phyloP scores from a whole-genome alignment of 2,329 filamentous ascomycete genomes.

The Graphilbum ipis-grandicollis region DNA sequence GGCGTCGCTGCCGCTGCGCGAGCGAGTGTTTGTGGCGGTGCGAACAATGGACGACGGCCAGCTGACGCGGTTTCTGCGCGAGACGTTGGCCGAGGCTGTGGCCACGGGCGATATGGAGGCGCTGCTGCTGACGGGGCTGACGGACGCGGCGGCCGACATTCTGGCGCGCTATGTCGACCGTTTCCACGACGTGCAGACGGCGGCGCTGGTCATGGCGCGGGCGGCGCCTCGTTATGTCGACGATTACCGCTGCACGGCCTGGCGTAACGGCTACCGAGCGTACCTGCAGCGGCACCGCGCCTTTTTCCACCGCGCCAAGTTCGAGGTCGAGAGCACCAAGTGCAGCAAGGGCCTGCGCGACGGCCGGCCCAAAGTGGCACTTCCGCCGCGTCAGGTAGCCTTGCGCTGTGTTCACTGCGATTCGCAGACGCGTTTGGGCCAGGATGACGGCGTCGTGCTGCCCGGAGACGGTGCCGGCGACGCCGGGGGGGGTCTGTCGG shows the following conservation, averaged over 20 bases:
- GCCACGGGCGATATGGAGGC: constrained; percentile 57
- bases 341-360: constrained; percentile 31
- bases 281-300: constrained; percentile 56
- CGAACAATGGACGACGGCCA: constrained; percentile 45
- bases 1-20: constrained; percentile 53
- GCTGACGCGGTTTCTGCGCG: constrained; percentile 49
- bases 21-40: constrained; percentile 58
- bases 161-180: constrained; percentile 60
- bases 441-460: constrained; percentile 8
- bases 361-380: constrained; percentile 44
- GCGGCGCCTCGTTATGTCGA: constrained; percentile 61
- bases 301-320: constrained; percentile 60
- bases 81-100: constrained; percentile 43
- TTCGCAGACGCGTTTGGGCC: constrained; percentile 31
- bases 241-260: constrained; percentile 57
- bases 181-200: constrained; percentile 64
- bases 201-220: constrained; percentile 56
- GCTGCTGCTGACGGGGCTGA: constrained; percentile 61
- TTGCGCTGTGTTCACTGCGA: constrained; percentile 67
- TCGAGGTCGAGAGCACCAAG: constrained; percentile 60
- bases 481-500: too few relatives aligned
- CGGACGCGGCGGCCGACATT: constrained; percentile 54
- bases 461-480: constrained; percentile 2
- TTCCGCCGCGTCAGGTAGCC: constrained; percentile 51
- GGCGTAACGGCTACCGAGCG: constrained; percentile 55